Evolutionary conservation across 345 rosid species (phyloP), one percentile per base, ranked within the genome.

Genomic region (Punica granatum): DNA sequence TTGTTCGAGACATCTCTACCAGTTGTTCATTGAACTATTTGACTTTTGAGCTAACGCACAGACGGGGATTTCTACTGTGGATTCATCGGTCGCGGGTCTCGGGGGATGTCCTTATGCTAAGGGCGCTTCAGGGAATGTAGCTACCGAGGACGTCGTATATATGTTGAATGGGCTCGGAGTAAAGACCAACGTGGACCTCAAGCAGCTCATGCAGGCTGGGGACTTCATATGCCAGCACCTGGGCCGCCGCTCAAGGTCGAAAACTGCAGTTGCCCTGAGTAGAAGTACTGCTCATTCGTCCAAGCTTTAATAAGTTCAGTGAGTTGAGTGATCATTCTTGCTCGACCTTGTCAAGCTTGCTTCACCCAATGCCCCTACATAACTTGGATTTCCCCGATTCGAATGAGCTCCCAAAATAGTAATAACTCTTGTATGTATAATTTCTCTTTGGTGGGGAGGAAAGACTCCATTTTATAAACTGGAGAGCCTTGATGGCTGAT

Each of bases 101-200:
- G 92, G 96, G 15, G 96, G 96, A 10, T 89, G 96, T 61, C 96
- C 96, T 49, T 89, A 86, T 64, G 92, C 96, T 13, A 89, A 87
- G 85, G 96, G 96, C 61, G 90, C 92, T 58, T 82, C 92, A 3
- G 96, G 96, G 0, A 89, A 89, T 74, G 90, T 89, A 70, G 90
- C 92, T 6, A 85, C 92, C 0, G 96, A 89, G 76, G 92, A 89
- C 73, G 90, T 89, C 36, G 87, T 89, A 60, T 89, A 89, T 77
- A 83, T 89, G 96, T 76, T 89, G 54, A 77, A 85, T 54, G 96
- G 96, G 60, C 86, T 89, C 9, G 92, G 96, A 8, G 69, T 87
- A 19, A 77, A 73, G 43, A 87, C 92, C 68, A 77, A 87, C 28
- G 92, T 87, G 10, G 85, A 87, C 74, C 81, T 89, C 32, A 72